Percentiles rank a stretch among this genome's conserved stretches.
These are phyloP conservation scores for Suillus decipiens DNA, from an alignment of 768 basidiomycete genomes.

Conservation along the genomic window DNA sequence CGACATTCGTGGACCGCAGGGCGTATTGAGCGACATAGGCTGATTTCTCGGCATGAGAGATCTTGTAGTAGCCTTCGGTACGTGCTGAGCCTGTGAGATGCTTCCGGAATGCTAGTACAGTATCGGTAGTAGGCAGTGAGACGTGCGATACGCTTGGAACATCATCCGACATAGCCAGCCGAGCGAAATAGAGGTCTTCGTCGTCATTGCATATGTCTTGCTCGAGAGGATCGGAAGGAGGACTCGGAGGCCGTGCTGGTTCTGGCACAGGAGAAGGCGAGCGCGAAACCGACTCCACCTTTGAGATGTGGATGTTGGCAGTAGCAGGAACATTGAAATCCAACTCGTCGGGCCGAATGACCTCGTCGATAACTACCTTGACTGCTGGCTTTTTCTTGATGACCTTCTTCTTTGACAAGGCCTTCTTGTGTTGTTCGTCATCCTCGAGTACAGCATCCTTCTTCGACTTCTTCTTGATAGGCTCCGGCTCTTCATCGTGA, in stretches of 20 bases:
- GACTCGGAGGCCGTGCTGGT: constrained; percentile 41
- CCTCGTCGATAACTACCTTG: constrained; percentile 48
- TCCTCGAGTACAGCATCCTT: constrained; percentile 29
- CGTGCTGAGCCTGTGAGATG: constrained; percentile 87
- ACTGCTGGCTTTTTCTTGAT: constrained; percentile 29
- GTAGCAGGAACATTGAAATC: constrained; percentile 53
- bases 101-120: constrained; percentile 60
- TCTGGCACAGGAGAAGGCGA: constrained; percentile 54
- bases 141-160: constrained; percentile 26
- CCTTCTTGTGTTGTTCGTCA: constrained; percentile 27
- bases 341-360: constrained; percentile 51
- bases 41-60: constrained; percentile 88
- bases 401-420: constrained; percentile 35
- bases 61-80: constrained; percentile 95
- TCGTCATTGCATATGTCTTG: constrained; percentile 78
- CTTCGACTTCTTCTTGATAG: constrained; percentile 44
- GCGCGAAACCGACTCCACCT: constrained; percentile 45
- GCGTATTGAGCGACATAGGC: constrained; percentile 91
- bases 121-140: constrained; percentile 38
- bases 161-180: constrained; percentile 31
- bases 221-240: constrained; percentile 54
- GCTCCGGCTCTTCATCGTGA: constrained; percentile 39
- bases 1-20: constrained; percentile 52
- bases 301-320: constrained; percentile 49
- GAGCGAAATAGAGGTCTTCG: constrained; percentile 84